phyloP scores from a whole-genome alignment of 116 monocot species.

The Iris pallida region DNA sequence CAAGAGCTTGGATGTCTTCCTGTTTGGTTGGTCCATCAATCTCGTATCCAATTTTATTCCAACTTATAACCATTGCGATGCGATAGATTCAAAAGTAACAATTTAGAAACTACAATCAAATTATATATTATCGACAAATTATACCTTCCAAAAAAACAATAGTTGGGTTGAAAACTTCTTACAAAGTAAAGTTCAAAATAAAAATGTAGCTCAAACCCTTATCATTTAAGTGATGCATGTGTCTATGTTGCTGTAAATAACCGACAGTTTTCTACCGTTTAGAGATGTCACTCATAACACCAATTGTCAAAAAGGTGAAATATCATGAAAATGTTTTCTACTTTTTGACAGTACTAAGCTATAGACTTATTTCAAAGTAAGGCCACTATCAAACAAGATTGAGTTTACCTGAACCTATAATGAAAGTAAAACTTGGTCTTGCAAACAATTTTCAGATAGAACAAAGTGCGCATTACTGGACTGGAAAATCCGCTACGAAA shows the following conservation, averaged over 20 bases:
- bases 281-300: too few relatives aligned
- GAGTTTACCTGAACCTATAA: not conserved
- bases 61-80: too few relatives aligned
- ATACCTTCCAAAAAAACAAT: not conserved
- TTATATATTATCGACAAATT: not conserved
- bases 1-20: not conserved
- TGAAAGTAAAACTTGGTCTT: not conserved
- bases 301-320: too few relatives aligned
- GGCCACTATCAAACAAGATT: not conserved
- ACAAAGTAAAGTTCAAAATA: not conserved
- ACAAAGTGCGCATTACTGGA: constrained; percentile 7
- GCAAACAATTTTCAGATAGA: constrained; percentile 6
- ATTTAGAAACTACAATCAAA: too few relatives aligned
- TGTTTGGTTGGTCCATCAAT: not conserved
- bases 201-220: not conserved
- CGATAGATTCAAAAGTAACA: too few relatives aligned
- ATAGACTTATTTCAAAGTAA: not conserved
- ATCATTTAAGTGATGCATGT: too few relatives aligned
- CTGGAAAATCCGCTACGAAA: constrained; percentile 25
- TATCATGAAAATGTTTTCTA: too few relatives aligned
- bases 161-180: not conserved
- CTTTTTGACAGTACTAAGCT: too few relatives aligned
- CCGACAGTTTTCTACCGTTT: too few relatives aligned
- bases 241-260: too few relatives aligned
- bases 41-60: not conserved